phyloP scores from a whole-genome alignment of 805 yeast genomes.

The Saturnispora saitoi region DNA sequence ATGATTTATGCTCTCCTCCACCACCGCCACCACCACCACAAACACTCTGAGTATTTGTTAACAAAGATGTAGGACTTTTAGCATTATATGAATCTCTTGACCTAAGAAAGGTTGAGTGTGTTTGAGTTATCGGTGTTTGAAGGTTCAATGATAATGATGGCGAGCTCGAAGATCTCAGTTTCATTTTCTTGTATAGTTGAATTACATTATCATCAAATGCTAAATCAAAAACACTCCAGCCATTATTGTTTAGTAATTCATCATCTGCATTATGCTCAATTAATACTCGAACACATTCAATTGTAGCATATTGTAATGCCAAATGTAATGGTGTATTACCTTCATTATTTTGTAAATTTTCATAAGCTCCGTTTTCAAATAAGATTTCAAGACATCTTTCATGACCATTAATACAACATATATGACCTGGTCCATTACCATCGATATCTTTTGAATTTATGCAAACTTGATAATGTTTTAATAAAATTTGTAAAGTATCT shows the following conservation, averaged over 20 bases:
- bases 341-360: slow-evolving; percentile 57
- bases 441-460: slow-evolving; percentile 39
- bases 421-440: slow-evolving; percentile 61
- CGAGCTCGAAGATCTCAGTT: slow-evolving; percentile 18
- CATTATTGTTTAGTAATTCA: slow-evolving; percentile 42
- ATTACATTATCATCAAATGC: slow-evolving; percentile 46
- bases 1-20: not conserved
- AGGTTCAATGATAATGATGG: slow-evolving; percentile 9
- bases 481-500: slow-evolving; percentile 62
- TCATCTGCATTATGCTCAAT: slow-evolving; percentile 43
- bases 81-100: not conserved
- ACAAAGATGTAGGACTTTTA: not conserved
- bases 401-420: slow-evolving; percentile 52
- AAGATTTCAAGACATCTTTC: slow-evolving; percentile 56
- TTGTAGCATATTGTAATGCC: slow-evolving; percentile 64
- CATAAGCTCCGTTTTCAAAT: slow-evolving; percentile 68
- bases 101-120: slow-evolving; percentile 1
- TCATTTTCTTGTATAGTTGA: slow-evolving; percentile 30
- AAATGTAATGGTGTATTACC: slow-evolving; percentile 83
- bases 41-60: too few species aligned
- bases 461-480: slow-evolving; percentile 48
- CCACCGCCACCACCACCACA: too few species aligned
- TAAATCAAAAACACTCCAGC: slow-evolving; percentile 59
- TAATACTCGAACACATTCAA: slow-evolving; percentile 46
- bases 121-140: slow-evolving; percentile 15